Percentiles rank a stretch among this genome's conserved stretches.
These are phyloP conservation scores for Medicago truncatula DNA, from an alignment of 306 rosid genomes.

Conservation along the genomic window DNA sequence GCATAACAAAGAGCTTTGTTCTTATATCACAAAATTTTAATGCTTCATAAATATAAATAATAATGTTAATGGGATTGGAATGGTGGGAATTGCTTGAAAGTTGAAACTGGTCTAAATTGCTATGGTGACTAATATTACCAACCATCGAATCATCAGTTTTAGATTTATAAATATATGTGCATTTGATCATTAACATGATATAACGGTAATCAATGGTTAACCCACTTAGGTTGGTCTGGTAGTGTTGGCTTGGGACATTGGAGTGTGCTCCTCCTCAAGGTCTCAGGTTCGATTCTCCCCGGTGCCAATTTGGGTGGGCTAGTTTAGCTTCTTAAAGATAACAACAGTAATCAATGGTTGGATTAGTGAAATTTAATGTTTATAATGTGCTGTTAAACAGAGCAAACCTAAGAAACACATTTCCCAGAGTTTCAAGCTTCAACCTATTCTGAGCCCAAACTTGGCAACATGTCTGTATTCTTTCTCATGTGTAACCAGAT, in stretches of 20 bases:
- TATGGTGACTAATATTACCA: neutral
- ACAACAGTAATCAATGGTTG: neutral
- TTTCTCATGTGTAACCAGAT: neutral
- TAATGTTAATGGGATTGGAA: constrained; percentile 30
- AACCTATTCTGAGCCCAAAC: neutral
- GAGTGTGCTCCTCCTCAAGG: no score
- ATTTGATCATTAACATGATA: neutral
- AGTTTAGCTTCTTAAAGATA: no score
- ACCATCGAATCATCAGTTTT: neutral
- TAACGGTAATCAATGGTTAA: neutral
- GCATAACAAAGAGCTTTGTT: constrained; percentile 25
- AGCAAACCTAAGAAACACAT: neutral
- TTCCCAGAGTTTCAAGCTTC: neutral
- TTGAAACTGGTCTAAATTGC: constrained; percentile 10
- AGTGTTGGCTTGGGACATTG: no score
- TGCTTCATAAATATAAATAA: constrained; percentile 1
- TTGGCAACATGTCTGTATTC: neutral
- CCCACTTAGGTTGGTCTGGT: no score
- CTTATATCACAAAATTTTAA: constrained; percentile 28
- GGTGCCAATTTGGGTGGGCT: no score
- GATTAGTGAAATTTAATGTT: neutral
- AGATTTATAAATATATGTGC: neutral
- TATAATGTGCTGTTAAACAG: neutral
- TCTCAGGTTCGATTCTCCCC: no score
- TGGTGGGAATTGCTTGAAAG: neutral